phyloP scores from a whole-genome alignment of 2,329 filamentous ascomycete genomes.

The Aureobasidium sp. region DNA sequence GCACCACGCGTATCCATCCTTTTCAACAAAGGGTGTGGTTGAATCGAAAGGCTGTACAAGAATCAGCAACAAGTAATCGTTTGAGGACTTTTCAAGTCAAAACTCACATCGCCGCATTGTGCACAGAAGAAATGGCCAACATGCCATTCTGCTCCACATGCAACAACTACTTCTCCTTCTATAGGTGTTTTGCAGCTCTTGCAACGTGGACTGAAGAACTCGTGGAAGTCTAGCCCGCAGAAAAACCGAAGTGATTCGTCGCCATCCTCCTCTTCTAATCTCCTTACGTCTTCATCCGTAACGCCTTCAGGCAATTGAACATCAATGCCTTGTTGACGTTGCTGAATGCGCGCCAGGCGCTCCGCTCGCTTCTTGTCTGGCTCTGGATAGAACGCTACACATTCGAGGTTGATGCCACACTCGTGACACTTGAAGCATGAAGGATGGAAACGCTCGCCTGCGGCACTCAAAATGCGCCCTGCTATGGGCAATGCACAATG shows the following conservation, averaged over 20 bases:
- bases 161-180: conserved; percentile 87
- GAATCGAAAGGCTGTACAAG: conserved; percentile 48
- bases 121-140: conserved; percentile 98
- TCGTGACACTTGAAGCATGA: conserved; percentile 86
- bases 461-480: conserved; percentile 80
- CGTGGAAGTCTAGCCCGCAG: conserved; percentile 98
- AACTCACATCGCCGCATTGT: conserved; percentile 74
- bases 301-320: conserved; percentile 52
- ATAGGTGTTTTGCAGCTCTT: conserved; percentile 96
- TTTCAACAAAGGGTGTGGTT: conserved; percentile 80
- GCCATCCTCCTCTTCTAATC: conserved; percentile 46
- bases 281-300: conserved; percentile 46
- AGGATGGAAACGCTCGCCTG: conserved; percentile 80
- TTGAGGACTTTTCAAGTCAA: not conserved
- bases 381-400: conserved; percentile 92
- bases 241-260: conserved; percentile 76
- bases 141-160: conserved; percentile 93
- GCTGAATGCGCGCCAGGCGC: conserved; percentile 65
- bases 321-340: conserved; percentile 47
- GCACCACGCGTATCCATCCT: conserved; percentile 97
- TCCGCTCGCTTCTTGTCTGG: conserved; percentile 64
- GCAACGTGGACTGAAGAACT: conserved; percentile 84
- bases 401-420: conserved; percentile 82
- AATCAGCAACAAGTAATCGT: conserved; percentile 16
- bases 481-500: conserved; percentile 80